Evolutionary conservation across 2,329 filamentous ascomycete species (phyloP).

Genomic region (Trichoderma sp.): DNA sequence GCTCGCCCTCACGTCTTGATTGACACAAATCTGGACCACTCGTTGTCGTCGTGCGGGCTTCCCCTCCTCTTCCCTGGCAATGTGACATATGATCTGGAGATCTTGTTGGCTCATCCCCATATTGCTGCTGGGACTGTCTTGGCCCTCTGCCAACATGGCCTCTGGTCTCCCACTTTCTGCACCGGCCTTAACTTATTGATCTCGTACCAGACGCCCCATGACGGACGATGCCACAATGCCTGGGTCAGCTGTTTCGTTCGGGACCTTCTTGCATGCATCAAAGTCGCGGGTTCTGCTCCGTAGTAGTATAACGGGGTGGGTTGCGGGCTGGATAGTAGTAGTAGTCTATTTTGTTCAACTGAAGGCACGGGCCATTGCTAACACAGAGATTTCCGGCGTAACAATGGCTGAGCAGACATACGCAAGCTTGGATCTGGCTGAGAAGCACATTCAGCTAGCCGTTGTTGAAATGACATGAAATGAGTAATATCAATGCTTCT

Average conservation of each 20-base stretch:
- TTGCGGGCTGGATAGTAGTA: background rate
- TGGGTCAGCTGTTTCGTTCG: slow-evolving; percentile 4
- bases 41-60: slow-evolving; percentile 9
- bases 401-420: background rate
- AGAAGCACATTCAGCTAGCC: background rate
- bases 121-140: slow-evolving; percentile 5
- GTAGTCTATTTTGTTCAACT: background rate
- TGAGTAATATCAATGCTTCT: background rate
- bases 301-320: background rate
- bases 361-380: slow-evolving; percentile 16
- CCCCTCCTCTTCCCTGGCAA: slow-evolving; percentile 12
- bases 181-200: background rate
- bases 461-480: slow-evolving; percentile 6
- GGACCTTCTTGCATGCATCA: background rate
- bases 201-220: background rate
- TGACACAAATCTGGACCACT: background rate
- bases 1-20: background rate
- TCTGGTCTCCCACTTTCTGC: slow-evolving; percentile 4
- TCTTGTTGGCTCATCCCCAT: slow-evolving; percentile 25
- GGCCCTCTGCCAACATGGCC: background rate
- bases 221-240: slow-evolving; percentile 2
- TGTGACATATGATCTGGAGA: slow-evolving; percentile 26
- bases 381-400: background rate
- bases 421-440: slow-evolving; percentile 12
- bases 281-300: background rate